Base-by-base conservation (phyloP, 805 yeast species). In the Cyberlindnera subsufficiens region DNA sequence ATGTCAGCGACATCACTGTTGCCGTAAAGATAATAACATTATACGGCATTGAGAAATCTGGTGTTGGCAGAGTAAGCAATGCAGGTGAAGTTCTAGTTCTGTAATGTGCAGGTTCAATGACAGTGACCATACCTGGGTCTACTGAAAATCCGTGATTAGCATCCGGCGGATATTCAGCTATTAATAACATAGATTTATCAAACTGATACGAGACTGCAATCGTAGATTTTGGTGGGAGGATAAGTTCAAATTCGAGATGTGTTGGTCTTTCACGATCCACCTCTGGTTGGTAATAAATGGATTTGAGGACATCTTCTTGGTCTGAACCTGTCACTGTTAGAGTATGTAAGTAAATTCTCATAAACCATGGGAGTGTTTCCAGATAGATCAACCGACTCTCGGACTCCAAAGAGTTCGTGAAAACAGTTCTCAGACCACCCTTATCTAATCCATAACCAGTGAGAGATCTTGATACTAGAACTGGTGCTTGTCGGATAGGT, bases 21-120 rank as follows among this genome's bases (percentile, higher is more conserved):
- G 96, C 86, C 0, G 98, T 86, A 48, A 93, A 69, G 37, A 93
- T 93, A 47, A 93, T 91, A 34, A 93, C 99, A 55, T 93, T 93
- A 61, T 93, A 93, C 0, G 99, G 99, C 99, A 93, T 93, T 49
- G 96, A 86, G 65, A 93, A 93, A 66, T 93, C 99, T 0, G 99
- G 99, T 0, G 98, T 93, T 3, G 99, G 96, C 40, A 93, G 71
- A 0, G 93, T 78, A 38, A 93, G 69, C 44, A 93, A 69, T 35
- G 90, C 74, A n/a, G 97, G 85, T 5, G 96, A 78, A 0, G 98
- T 87, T 58, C 98, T 74, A 47, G 81, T 53, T 45, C 76, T 71
- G 52, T 83, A 82, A 6, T 46, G 34, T 11, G 27, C 53, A 44
- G 67, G 68, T 10, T 63, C 60, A 8, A 80, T 40, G 0, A 86